phyloP scores from a whole-genome alignment of 495 filamentous ascomycete species.

The Pseudomonodictys pantanalensis region DNA sequence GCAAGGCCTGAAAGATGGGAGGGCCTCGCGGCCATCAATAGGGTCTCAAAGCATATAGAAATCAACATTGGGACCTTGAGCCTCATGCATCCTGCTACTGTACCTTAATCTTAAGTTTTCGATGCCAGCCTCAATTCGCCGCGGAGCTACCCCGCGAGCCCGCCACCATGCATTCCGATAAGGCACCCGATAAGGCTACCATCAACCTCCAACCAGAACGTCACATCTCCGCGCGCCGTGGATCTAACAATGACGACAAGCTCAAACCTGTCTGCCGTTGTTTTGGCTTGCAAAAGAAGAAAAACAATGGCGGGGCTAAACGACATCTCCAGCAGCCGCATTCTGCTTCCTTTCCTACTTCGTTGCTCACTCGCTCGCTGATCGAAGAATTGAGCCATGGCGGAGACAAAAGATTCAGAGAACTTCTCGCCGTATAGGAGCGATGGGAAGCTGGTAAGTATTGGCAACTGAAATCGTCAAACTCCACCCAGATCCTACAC shows the following conservation, averaged over 20 bases:
- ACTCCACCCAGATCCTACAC: neutral
- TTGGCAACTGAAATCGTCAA: neutral
- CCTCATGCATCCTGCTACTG: too few species aligned
- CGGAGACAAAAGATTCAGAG: constrained; percentile 36
- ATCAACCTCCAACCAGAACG: constrained; percentile 2
- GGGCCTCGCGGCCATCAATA: too few species aligned
- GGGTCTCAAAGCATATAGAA: too few species aligned
- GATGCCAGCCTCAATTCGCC: too few species aligned
- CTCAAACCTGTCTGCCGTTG: neutral
- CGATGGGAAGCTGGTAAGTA: constrained; percentile 58
- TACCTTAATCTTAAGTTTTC: too few species aligned
- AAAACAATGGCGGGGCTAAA: constrained; percentile 9
- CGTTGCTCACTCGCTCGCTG: neutral
- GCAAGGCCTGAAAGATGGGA: too few species aligned
- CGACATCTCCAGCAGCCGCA: neutral
- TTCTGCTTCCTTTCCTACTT: neutral
- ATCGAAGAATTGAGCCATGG: neutral
- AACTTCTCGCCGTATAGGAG: constrained; percentile 58
- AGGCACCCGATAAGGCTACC: constrained; percentile 21
- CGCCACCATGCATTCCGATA: too few species aligned
- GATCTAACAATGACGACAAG: constrained; percentile 21
- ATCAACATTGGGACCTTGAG: too few species aligned
- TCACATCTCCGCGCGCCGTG: constrained; percentile 34
- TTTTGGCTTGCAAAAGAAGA: neutral
- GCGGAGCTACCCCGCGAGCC: too few species aligned